Base-by-base conservation (phyloP, 106 monocot species). In the Alisma plantagoaquatica region DNA sequence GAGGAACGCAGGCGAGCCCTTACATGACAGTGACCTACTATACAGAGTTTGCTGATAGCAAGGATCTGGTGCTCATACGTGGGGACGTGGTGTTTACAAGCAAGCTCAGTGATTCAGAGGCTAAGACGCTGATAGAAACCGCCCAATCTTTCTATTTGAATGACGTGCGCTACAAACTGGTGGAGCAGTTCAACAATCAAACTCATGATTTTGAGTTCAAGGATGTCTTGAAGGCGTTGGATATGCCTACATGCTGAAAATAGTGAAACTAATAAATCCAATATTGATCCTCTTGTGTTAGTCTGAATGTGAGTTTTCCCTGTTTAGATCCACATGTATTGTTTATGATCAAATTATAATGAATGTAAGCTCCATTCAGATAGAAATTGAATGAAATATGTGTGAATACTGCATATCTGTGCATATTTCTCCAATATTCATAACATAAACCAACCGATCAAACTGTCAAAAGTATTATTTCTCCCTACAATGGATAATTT, bases 191-290 rank as follows among this genome's bases (percentile, higher is more conserved):
- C 78, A 96, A 96, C 71, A 96, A 88, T 62, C 61, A 75, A 56
- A 78, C 94, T 3, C 83, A 65, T 26, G 88, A 96, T 4, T 96
- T 96, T 54, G 94, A 96, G 70, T 96, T 96, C 67, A 79, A 75
- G 29, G 84, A 96, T 76, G 88, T 96, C 21, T 84, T 96, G 42
- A 72, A 75, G 54, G 76, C 84, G 30, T 81, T 96, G 22, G 94
- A 89, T 23, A 88, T 96, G 81, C 88, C 88, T n/a, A 53, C 49
- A 19, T 15, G 50, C 32, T 33, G 38, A 64, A 27, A n/a, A n/a
- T n/a, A n/a, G n/a, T n/a, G n/a, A n/a, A n/a, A n/a, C n/a, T n/a
- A n/a, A n/a, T n/a, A n/a, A n/a, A 20, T 17, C 23, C 47, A 7
- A 20, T 4, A 16, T 26, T 25, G 51, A 2, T 51, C 3, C 26